phyloP scores from a whole-genome alignment of 768 basidiomycete species.

The Phylloporus sp. region DNA sequence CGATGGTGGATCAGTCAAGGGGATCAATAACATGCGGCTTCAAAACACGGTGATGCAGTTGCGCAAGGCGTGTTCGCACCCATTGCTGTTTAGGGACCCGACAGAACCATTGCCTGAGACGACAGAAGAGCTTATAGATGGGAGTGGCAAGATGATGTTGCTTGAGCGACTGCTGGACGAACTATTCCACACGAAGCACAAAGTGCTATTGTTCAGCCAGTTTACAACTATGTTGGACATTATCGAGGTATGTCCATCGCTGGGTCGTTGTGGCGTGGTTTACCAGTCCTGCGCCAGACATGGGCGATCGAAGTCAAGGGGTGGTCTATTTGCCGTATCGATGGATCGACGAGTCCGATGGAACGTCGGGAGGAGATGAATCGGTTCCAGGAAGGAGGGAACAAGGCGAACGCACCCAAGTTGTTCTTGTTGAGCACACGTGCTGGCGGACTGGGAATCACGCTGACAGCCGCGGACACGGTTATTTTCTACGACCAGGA shows the following conservation, averaged over 20 bases:
- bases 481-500: slow-evolving; percentile 25
- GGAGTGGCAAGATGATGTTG: slow-evolving; percentile 96
- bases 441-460: slow-evolving; percentile 95
- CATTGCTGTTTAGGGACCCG: slow-evolving; percentile 70
- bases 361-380: slow-evolving; percentile 85
- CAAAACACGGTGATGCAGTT: slow-evolving; percentile 98
- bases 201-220: slow-evolving; percentile 86
- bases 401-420: slow-evolving; percentile 56
- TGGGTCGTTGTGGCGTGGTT: background rate
- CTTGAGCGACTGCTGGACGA: slow-evolving; percentile 83
- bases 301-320: slow-evolving; percentile 86
- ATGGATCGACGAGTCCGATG: slow-evolving; percentile 78
- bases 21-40: slow-evolving; percentile 88
- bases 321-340: slow-evolving; percentile 86
- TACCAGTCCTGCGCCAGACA: slow-evolving; percentile 21
- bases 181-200: slow-evolving; percentile 76
- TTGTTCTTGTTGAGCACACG: slow-evolving; percentile 90
- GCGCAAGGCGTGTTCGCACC: slow-evolving; percentile 93
- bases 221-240: slow-evolving; percentile 97
- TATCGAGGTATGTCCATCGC: slow-evolving; percentile 61
- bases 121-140: slow-evolving; percentile 76
- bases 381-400: slow-evolving; percentile 71
- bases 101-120: slow-evolving; percentile 41
- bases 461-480: slow-evolving; percentile 68
- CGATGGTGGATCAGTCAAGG: slow-evolving; percentile 53